These are phyloP conservation scores for Asterochloris sp. DNA, from an alignment of 139 green algal species.

Conservation along the genomic window DNA sequence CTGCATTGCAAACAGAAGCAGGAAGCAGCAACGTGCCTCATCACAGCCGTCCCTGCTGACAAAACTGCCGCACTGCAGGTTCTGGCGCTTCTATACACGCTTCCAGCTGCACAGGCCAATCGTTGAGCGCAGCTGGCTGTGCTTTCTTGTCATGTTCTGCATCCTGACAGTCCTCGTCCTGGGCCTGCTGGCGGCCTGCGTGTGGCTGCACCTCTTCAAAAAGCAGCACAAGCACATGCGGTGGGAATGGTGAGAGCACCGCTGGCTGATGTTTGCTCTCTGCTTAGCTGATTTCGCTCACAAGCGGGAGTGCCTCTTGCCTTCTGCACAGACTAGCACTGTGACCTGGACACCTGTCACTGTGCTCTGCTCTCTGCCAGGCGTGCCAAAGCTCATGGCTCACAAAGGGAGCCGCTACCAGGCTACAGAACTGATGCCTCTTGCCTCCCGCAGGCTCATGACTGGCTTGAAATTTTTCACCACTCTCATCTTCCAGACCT, in stretches of 20 bases:
- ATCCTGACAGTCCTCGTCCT: neutral
- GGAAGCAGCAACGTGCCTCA: too few relatives aligned
- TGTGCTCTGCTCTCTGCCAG: neutral
- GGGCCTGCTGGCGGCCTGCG: neutral
- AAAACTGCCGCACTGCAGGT: neutral
- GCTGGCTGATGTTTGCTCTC: too few relatives aligned
- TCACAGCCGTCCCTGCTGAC: too few relatives aligned
- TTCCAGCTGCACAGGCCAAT: conserved; percentile 12
- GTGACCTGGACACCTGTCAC: neutral
- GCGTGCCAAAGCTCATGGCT: neutral
- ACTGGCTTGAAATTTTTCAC: neutral
- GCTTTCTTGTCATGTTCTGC: conserved; percentile 9
- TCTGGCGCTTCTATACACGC: conserved; percentile 8
- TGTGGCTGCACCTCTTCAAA: neutral
- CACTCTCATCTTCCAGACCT: conserved; percentile 5
- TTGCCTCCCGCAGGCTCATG: neutral
- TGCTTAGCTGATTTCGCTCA: too few relatives aligned
- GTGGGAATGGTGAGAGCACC: conserved; percentile 4
- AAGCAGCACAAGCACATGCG: neutral
- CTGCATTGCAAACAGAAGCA: too few relatives aligned
- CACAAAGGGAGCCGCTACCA: too few relatives aligned
- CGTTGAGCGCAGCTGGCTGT: neutral
- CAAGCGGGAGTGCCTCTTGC: too few relatives aligned
- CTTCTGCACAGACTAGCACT: too few relatives aligned
- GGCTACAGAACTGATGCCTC: too few relatives aligned